These are phyloP conservation scores for Hansenula sp. DNA, from an alignment of 1,139 yeast species.

Conservation along the genomic window DNA sequence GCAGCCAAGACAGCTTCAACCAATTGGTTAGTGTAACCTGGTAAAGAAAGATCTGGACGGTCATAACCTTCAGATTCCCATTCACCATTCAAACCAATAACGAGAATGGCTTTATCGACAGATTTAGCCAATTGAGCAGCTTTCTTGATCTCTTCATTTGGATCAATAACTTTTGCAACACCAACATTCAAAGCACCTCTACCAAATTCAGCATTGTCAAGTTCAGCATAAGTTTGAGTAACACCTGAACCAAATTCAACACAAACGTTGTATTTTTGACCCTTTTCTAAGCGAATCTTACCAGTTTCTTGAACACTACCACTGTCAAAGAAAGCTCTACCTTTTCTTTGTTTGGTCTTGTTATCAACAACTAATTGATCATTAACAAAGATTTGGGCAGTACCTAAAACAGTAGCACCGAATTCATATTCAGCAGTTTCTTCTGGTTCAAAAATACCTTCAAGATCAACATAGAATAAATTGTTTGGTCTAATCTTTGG, in stretches of 20 bases:
- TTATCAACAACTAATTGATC: conserved; percentile 53
- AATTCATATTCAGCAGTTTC: conserved; percentile 45
- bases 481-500: conserved; percentile 26
- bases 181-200: conserved; percentile 38
- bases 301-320: conserved; percentile 48
- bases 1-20: conserved; percentile 41
- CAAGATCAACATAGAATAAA: conserved; percentile 40
- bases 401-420: conserved; percentile 48
- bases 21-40: conserved; percentile 44
- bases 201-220: conserved; percentile 29
- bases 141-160: conserved; percentile 30
- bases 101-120: conserved; percentile 43
- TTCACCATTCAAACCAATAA: conserved; percentile 42
- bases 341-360: conserved; percentile 46
- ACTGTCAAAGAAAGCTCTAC: conserved; percentile 44
- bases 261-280: conserved; percentile 37
- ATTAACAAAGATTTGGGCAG: conserved; percentile 48
- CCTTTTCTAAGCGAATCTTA: conserved; percentile 34
- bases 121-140: conserved; percentile 40
- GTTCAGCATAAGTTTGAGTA: conserved; percentile 31
- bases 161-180: conserved; percentile 25
- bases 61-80: conserved; percentile 45
- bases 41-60: conserved; percentile 30
- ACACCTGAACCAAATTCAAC: conserved; percentile 50
- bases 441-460: conserved; percentile 42